A percentile compares a stretch with the other conserved stretches of the same genome.
phyloP scores from a whole-genome alignment of 2,329 filamentous ascomycete species.

The Aspergillus unguis region DNA sequence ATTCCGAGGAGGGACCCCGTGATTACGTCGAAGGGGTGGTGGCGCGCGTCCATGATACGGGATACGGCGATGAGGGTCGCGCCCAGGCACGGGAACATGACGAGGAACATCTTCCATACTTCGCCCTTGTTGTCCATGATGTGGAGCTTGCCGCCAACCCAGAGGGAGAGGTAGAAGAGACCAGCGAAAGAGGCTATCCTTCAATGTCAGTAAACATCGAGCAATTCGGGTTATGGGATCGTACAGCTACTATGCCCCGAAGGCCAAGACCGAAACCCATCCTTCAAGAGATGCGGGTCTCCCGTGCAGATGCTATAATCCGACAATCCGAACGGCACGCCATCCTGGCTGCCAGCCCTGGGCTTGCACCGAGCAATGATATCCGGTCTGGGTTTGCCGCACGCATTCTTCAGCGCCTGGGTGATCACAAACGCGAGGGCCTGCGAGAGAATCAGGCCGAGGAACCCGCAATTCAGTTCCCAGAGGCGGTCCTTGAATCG shows the following conservation, averaged over 20 bases:
- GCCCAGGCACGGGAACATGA: conserved; percentile 52
- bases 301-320: conserved; percentile 52
- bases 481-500: conserved; percentile 56
- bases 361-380: conserved; percentile 56
- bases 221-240: neutral
- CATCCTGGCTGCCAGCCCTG: conserved; percentile 33
- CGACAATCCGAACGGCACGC: conserved; percentile 40
- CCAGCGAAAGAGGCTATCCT: conserved; percentile 55
- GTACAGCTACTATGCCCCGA: conserved; percentile 39
- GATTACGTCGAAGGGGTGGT: conserved; percentile 61
- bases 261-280: conserved; percentile 59
- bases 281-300: conserved; percentile 51
- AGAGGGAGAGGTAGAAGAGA: conserved; percentile 58
- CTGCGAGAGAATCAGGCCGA: conserved; percentile 55
- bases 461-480: conserved; percentile 60
- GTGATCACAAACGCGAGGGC: conserved; percentile 57
- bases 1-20: conserved; percentile 54
- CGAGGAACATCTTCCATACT: conserved; percentile 57
- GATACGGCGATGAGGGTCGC: conserved; percentile 55
- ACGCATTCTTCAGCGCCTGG: conserved; percentile 56
- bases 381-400: conserved; percentile 59
- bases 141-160: conserved; percentile 58
- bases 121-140: conserved; percentile 59
- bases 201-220: conserved; percentile 9
- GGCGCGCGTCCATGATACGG: conserved; percentile 60